A percentile compares a stretch with the other conserved stretches of the same genome.
Conservation (phyloP, 2,329 filamentous ascomycete species). For the Botryosphaeria dothidea region DNA sequence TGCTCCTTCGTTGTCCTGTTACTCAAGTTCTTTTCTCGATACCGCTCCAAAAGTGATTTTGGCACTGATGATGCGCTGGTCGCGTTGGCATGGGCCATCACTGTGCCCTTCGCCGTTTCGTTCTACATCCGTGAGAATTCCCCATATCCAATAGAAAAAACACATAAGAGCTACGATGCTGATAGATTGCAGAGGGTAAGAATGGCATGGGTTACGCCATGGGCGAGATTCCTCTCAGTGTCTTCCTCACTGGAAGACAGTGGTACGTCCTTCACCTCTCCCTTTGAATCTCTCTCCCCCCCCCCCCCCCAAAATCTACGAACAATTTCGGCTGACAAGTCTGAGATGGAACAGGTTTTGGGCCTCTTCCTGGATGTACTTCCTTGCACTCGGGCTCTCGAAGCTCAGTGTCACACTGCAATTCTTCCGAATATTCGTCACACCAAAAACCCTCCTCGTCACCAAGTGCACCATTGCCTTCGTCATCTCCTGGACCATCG, state of each 20-base stretch:
- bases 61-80: conserved; percentile 12
- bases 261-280: not conserved
- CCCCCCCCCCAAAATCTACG: no score
- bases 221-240: not conserved
- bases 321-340: not conserved
- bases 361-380: conserved; percentile 36
- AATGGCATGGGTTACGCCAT: conserved; percentile 33
- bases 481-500: conserved; percentile 21
- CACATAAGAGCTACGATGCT: not conserved
- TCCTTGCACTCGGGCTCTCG: conserved; percentile 29
- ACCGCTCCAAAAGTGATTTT: conserved; percentile 1
- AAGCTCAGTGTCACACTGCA: conserved; percentile 26
- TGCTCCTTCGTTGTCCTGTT: not conserved
- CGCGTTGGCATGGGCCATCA: not conserved
- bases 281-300: not conserved
- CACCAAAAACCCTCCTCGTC: conserved; percentile 22
- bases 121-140: conserved; percentile 14
- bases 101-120: conserved; percentile 6
- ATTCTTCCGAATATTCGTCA: conserved; percentile 27
- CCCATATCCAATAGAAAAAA: no score
- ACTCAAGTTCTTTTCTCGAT: not conserved
- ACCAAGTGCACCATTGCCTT: conserved; percentile 19
- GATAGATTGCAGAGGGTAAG: conserved; percentile 26
- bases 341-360: conserved; percentile 25
- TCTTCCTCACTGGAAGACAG: not conserved